Base-by-base conservation (phyloP, 1,139 yeast species). In the Suhomyces chickasaworum region DNA sequence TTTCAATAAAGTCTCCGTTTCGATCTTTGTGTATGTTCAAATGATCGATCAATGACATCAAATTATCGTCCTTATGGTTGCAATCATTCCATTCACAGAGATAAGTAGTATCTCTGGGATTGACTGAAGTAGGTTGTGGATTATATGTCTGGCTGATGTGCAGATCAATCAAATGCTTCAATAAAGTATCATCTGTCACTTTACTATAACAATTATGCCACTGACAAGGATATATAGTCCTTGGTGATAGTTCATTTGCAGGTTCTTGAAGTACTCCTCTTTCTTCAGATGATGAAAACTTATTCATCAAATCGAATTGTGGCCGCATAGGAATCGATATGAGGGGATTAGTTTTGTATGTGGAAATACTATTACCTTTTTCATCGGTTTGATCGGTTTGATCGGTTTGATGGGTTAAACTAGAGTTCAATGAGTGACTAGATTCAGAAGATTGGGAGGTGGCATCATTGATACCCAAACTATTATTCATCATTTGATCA, bases 61-160 rank as follows among this genome's bases (percentile, higher is more conserved):
- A 60, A 54, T 82, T 81, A 17, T 66, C 58, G 35, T 86, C 75
- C 36, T 72, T 67, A 58, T 72, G 85, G 43, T 76, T 69, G 71
- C 96, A 89, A 45, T 81, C 75, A 50, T 71, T 68, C 96, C 96
- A 88, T 60, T 83, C 89, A 68, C 96, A 89, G 42, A 68, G 80
- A 56, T 56, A 71, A 9, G 55, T 47, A 15, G 52, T 51, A 13
- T 48, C 50, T 22, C 49, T 48, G 7, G 58, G 57, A 20, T 52
- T 45, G 12, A 45, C 44, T 9, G 44, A 50, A 22, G 51, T 41
- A 15, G 37, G 36, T 15, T 39, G 44, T 30, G 39, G 32, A 3
- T 44, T 52, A 34, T 60, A 55, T 20, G 70, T 71, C 20, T 60
- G 62, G n/a, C 64, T 65, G 18, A 85, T 60, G 61, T 86, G 95